These are phyloP conservation scores for Paecilomyces dactylethromorphus DNA, from an alignment of 2,329 filamentous ascomycete species.

Conservation along the genomic window DNA sequence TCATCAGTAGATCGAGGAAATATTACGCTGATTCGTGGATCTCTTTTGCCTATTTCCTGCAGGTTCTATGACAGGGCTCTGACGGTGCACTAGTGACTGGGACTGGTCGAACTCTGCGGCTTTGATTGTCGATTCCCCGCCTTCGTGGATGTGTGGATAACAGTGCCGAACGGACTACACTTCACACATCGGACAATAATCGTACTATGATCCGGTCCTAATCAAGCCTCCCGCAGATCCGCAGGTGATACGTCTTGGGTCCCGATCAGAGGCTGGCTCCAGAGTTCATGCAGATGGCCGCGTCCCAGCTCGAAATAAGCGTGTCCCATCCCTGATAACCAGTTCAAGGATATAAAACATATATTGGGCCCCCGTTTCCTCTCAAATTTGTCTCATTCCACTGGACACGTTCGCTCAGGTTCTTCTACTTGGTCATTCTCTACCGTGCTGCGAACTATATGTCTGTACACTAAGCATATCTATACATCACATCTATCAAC, in stretches of 20 bases:
- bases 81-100: conserved; percentile 1
- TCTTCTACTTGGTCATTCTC: conserved; percentile 1
- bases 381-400: not conserved
- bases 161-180: conserved; percentile 1
- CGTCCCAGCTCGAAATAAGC: conserved; percentile 8
- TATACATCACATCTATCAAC: conserved; percentile 1
- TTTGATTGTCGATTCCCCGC: conserved; percentile 2
- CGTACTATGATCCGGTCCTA: conserved; percentile 10
- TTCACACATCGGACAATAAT: conserved; percentile 10
- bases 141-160: conserved; percentile 2
- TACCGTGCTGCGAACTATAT: not conserved
- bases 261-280: conserved; percentile 11
- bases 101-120: conserved; percentile 12
- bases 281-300: conserved; percentile 8
- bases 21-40: conserved; percentile 24
- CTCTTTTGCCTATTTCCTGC: conserved; percentile 16
- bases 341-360: conserved; percentile 6
- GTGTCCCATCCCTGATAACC: not conserved
- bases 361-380: not conserved
- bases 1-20: conserved; percentile 13
- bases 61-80: conserved; percentile 27
- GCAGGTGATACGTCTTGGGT: conserved; percentile 18
- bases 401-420: conserved; percentile 3
- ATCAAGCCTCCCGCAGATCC: conserved; percentile 14
- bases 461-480: not conserved